Conservation (phyloP, 306 rosid species). For the Cyamopsis tetragonoloba region DNA sequence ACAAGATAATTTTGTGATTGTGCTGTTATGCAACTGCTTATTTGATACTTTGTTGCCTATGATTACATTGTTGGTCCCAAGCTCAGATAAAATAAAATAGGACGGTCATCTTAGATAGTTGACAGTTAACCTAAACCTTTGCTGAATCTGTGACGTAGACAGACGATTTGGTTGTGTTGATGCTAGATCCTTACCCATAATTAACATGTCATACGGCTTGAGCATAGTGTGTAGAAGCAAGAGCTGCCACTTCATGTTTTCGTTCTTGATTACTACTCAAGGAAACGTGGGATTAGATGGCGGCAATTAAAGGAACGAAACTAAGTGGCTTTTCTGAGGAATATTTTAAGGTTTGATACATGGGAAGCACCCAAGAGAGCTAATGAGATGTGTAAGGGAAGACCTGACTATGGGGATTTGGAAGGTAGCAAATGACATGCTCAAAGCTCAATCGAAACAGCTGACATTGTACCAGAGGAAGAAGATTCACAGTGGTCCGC, state of each 20-base stretch:
- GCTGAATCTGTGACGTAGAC: not conserved
- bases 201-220: not conserved
- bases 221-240: not conserved
- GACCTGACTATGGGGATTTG: not conserved
- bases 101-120: not conserved
- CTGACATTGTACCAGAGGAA: not conserved
- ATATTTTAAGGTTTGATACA: not conserved
- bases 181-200: not conserved
- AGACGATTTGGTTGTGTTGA: not conserved
- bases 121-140: not conserved
- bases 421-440: not conserved
- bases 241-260: not conserved
- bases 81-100: not conserved
- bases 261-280: too few species aligned
- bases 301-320: not conserved
- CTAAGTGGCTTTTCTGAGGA: not conserved
- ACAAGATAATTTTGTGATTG: not conserved
- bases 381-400: not conserved
- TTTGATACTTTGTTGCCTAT: not conserved
- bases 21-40: not conserved
- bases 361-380: not conserved
- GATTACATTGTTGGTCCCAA: not conserved
- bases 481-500: not conserved
- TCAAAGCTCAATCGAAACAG: not conserved
- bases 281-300: not conserved